These are phyloP conservation scores for Trichoderma guizhouense DNA, from an alignment of 2,329 filamentous ascomycete genomes.

Conservation along the genomic window DNA sequence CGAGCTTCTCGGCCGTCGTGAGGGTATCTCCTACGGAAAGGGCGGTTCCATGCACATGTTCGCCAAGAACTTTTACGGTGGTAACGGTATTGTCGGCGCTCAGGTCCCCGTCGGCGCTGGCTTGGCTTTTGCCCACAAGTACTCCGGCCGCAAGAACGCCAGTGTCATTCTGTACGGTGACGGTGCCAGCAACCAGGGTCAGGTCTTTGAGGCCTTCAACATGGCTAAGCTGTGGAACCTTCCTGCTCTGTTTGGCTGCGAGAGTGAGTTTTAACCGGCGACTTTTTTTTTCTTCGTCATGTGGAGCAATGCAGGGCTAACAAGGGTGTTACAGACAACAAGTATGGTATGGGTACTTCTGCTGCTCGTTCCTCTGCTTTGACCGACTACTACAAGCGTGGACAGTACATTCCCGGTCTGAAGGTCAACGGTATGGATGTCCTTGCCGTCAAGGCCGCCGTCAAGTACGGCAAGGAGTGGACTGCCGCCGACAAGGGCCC, in stretches of 20 bases:
- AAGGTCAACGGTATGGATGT: slow-evolving; percentile 99
- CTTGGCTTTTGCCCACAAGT: slow-evolving; percentile 95
- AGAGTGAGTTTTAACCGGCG: slow-evolving; percentile 65
- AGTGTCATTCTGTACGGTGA: slow-evolving; percentile 93
- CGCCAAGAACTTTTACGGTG: slow-evolving; percentile 93
- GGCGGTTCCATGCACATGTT: slow-evolving; percentile 99
- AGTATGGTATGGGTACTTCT: slow-evolving; percentile 99
- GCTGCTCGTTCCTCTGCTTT: slow-evolving; percentile 90
- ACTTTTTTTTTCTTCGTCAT: neutral
- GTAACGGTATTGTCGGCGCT: slow-evolving; percentile 98
- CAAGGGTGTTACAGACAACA: slow-evolving; percentile 71
- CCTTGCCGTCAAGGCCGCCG: slow-evolving; percentile 93
- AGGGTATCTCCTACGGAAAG: slow-evolving; percentile 98
- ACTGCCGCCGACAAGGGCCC: slow-evolving; percentile 81
- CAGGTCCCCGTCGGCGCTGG: slow-evolving; percentile 97
- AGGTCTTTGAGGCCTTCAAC: slow-evolving; percentile 99
- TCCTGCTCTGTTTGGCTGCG: slow-evolving; percentile 92
- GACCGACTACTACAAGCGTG: slow-evolving; percentile 99
- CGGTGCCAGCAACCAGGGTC: slow-evolving; percentile 97
- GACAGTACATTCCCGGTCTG: slow-evolving; percentile 97
- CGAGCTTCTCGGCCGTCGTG: slow-evolving; percentile 88
- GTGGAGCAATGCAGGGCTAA: neutral
- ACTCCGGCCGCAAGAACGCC: slow-evolving; percentile 80
- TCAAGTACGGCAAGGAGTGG: slow-evolving; percentile 90
- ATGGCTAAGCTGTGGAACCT: slow-evolving; percentile 99